These are phyloP conservation scores for Dothistroma pini DNA, from an alignment of 2,329 filamentous ascomycete genomes.

Conservation along the genomic window DNA sequence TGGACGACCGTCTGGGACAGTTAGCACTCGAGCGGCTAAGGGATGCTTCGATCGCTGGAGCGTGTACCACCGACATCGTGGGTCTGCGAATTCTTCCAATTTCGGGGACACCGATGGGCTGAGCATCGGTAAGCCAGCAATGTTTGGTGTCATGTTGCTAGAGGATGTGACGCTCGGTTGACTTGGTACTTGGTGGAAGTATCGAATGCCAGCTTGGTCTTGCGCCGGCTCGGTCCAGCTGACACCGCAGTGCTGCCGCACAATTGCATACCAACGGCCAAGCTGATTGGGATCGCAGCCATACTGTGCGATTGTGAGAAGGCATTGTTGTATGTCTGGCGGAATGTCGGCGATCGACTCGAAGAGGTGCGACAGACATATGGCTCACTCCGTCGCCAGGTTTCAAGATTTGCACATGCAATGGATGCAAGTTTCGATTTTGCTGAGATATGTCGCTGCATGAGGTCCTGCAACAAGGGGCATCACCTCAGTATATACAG, in stretches of 20 bases:
- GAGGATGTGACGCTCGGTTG: not conserved
- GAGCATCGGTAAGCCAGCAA: not conserved
- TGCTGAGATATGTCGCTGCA: not conserved
- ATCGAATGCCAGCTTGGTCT: not conserved
- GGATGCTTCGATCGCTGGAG: too few species aligned
- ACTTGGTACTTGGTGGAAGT: not conserved
- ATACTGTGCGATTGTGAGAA: constrained; percentile 10
- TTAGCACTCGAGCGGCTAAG: too few species aligned
- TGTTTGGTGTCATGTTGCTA: not conserved
- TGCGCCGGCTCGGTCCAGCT: not conserved
- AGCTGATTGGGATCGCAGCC: constrained; percentile 12
- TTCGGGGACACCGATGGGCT: not conserved
- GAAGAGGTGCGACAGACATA: not conserved
- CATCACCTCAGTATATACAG: not conserved
- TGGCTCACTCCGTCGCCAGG: not conserved
- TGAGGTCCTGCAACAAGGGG: not conserved
- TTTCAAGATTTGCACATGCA: not conserved
- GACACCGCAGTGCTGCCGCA: constrained; percentile 7
- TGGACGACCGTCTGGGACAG: not conserved
- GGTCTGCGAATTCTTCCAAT: not conserved
- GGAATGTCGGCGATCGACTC: not conserved
- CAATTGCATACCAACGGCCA: constrained; percentile 8
- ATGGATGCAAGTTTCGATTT: not conserved
- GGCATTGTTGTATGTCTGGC: constrained; percentile 10
- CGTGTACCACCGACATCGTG: too few species aligned